phyloP scores from a whole-genome alignment of 495 filamentous ascomycete genomes.

The Neurospora terricola region DNA sequence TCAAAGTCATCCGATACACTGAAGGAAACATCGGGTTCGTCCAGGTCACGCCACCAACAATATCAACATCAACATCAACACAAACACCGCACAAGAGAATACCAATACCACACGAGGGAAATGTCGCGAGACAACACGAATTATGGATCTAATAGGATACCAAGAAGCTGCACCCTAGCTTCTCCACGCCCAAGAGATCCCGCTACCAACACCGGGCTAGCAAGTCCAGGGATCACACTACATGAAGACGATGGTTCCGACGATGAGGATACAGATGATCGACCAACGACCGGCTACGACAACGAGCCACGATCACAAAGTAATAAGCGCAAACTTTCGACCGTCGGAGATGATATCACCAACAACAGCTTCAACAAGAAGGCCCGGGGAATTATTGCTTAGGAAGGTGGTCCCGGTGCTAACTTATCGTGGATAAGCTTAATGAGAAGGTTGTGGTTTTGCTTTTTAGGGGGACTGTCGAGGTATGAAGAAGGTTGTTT shows the following conservation, averaged over 20 bases:
- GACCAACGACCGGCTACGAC: neutral
- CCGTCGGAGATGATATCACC: neutral
- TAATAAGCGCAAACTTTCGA: neutral
- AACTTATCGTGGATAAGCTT: neutral
- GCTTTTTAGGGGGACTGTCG: neutral
- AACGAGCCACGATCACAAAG: neutral
- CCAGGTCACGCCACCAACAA: neutral
- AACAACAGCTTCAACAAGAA: neutral
- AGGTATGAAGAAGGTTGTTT: neutral
- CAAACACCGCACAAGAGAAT: neutral
- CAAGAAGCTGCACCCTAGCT: neutral
- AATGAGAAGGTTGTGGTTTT: neutral
- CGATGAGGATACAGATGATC: neutral
- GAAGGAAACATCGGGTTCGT: conserved; percentile 15
- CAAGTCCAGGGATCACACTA: neutral
- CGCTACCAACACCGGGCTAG: neutral
- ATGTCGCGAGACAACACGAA: neutral
- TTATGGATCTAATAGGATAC: neutral
- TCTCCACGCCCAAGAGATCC: neutral
- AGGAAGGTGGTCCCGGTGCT: neutral
- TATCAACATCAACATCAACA: neutral
- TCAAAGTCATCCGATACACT: neutral
- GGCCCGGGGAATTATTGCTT: neutral
- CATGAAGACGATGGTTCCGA: neutral
- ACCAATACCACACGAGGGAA: neutral